Evolutionary conservation across 805 yeast species (phyloP), one percentile per base, ranked within the genome.

Genomic region (Yueomyces sp.): DNA sequence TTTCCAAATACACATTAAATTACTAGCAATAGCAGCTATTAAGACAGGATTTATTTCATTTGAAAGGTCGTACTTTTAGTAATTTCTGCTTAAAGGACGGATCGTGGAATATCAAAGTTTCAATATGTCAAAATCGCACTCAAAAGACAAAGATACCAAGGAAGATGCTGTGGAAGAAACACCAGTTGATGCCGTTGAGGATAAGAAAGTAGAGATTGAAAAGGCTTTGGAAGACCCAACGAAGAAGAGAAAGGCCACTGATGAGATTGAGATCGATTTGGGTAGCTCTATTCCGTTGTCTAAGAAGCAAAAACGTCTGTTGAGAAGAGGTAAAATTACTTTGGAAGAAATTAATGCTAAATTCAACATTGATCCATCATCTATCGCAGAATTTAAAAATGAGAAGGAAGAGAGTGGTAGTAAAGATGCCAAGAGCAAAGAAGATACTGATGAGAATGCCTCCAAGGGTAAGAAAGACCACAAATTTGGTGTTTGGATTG

Each of bases 401-500:
- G 57, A 52, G 38, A 54, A 46, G 36, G 44, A 56, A 42, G 63
- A 62, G 42, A 63, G 58, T 33, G 57, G 59, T 39, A 64, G 56
- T 30, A 64, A 60, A 43, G 63, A 58, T 37, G 55, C 57, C 39
- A 63, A 55, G 34, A 65, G 54, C 26, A 57, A 54, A n/a, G 30
- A 36, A 5, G 38, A 42, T 28, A 46, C 28, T 45, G 44, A 44
- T 37, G 49, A 45, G 39, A 48, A 54, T 34, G n/a, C 26, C 5
- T 7, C 37, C n/a, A 30, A 6, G 27, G 57, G 58, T 28, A 64
- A 59, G 38, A 49, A 54, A 26, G 67, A 66, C 42, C 72, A 80
- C 4, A 75, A 72, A 44, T 74, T 65, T 53, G 94, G 94, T 39
- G 92, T 87, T 34, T 92, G 98, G 98, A 75, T 92, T 40, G 98